A percentile compares a stretch with the other conserved stretches of the same genome.
Conservation (phyloP, 257 asterid species). For the Euphrasia confusa region DNA sequence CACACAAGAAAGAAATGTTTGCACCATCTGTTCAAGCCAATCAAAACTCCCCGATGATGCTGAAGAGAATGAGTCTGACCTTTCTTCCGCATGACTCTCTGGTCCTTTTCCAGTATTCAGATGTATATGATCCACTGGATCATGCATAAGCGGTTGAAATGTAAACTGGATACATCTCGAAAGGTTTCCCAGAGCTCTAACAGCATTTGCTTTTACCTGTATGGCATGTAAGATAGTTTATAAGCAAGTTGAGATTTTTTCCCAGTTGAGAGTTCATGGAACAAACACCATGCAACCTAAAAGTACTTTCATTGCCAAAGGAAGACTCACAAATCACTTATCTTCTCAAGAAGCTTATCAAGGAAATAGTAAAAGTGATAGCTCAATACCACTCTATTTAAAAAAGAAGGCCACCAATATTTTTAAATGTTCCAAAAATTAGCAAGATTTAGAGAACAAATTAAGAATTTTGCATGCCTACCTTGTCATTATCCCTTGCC, state of each 20-base stretch:
- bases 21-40: constrained; percentile 85
- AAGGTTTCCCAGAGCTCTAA: constrained; percentile 90
- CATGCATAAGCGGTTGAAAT: constrained; percentile 31
- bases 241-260: not conserved
- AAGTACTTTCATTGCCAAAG: no score
- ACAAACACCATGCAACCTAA: no score
- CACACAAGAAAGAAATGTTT: constrained; percentile 88
- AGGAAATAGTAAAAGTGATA: not conserved
- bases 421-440: constrained; percentile 13
- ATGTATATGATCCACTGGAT: constrained; percentile 23
- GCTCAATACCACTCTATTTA: constrained; percentile 7
- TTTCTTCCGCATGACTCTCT: constrained; percentile 28
- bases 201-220: constrained; percentile 95
- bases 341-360: no score
- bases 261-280: no score
- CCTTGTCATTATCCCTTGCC: constrained; percentile 92
- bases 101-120: constrained; percentile 29
- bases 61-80: constrained; percentile 31
- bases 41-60: constrained; percentile 36
- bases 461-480: constrained; percentile 26
- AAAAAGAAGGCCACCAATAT: constrained; percentile 8
- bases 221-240: constrained; percentile 14
- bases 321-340: no score
- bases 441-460: not conserved
- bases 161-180: constrained; percentile 59